Evolutionary conservation across 116 monocot genomes (phyloP), one percentile per base, ranked within the genome.

Genomic region (Phalaenopsis hybrid): DNA sequence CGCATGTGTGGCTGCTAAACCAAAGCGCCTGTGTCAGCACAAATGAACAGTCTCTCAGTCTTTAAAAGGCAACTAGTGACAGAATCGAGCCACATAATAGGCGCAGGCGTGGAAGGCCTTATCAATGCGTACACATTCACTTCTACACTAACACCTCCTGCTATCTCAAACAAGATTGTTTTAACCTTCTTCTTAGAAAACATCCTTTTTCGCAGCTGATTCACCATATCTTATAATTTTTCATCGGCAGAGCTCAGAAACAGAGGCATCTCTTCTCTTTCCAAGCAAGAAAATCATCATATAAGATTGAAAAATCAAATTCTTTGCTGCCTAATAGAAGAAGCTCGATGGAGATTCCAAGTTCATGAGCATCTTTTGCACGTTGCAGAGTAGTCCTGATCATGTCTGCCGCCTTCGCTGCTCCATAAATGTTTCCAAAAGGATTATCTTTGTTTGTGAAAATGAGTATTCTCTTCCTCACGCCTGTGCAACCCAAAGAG

Each of bases 391-490:
- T 93, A 41, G 91, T 99, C 77, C 92, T 91, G 77, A 95, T 89
- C 98, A 95, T 99, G 80, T 99, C 98, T 75, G n/a, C n/a, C n/a
- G 85, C 81, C 82, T 95, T 95, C 45, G 50, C 33, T 50, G 87
- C 83, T 17, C 93, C 98, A 46, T 79, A 77, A 45, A 99, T 83
- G 84, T 33, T 82, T 44, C 90, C 88, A 87, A 95, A 99, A 51
- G 98, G 98, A 87, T 95, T 85, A 85, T 99, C 98, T 85, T 95
- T 95, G 80, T 95, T 95, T 15, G 98, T 95, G 79, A 99, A 92
- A 75, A 99, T 69, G 50, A 99, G 83, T 69, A 99, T 93, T 23
- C 95, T 82, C 79, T 95, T 99, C 8, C 95, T 90, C 61, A 61
- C 28, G 95, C 95, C 72, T 99, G 95, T 72, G 93, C 93, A 78